Evolutionary conservation across 1,284 basidiomycete genomes (phyloP), one percentile per base, ranked within the genome.

Genomic region (Coniferiporia sulphurascens): DNA sequence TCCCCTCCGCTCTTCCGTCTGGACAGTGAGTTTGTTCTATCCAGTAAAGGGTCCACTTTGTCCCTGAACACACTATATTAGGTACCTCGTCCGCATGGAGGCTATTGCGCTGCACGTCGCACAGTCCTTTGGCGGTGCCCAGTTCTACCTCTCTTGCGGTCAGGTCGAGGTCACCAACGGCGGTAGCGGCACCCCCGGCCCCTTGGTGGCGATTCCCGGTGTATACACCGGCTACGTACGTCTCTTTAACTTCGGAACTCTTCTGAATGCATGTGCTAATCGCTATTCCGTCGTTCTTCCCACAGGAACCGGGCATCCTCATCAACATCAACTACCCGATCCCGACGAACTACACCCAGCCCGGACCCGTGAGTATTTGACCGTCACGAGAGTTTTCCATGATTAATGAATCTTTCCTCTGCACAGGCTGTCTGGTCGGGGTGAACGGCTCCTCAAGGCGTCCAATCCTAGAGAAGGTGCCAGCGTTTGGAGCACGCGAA

Each of bases 401-500:
- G 27, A 38, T 27, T 17, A 13, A 21, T 34, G n/a, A 48, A 13
- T 17, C 15, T 15, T n/a, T 58, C 6, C 19, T 13, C 46, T 41
- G 32, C 17, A 27, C 34, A 62, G 60, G 44, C 60, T 54, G 60
- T 62, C 48, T 62, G 60, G 60, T 52, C 60, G 3, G 60, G 58
- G 21, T 59, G 46, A 59, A 17, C 64, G 53, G 8, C 8, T n/a
- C 44, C n/a, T n/a, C n/a, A n/a, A n/a, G n/a, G n/a, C n/a, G 13
- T 38, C 6, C 36, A 38, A 38, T 13, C 36, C 6, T 38, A 38
- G 36, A 38, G 36, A 38, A 38, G 63, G 8, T 62, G 17, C 66
- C 64, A 0, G 65, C 62, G 59, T 66, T 82, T 13, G 75, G 73
- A 41, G 73, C 75, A 58, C 73, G n/a, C n/a, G n/a, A n/a, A n/a